Evolutionary conservation across 2,329 filamentous ascomycete genomes (phyloP).

Genomic region (Diaporthe destruens): DNA sequence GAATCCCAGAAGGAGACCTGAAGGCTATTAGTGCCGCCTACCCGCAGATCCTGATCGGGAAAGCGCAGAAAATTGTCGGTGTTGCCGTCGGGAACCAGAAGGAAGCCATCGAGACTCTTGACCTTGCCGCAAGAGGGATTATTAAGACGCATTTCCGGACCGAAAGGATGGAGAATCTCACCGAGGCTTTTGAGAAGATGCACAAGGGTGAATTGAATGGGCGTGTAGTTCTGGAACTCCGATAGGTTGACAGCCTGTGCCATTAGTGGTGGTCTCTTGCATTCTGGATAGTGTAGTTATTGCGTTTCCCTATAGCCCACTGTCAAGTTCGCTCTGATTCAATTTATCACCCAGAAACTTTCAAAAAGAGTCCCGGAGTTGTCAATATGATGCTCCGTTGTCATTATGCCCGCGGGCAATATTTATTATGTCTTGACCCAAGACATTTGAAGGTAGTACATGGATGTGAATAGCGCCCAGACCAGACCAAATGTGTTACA

Average conservation of each 20-base stretch:
- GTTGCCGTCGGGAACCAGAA: conserved; percentile 63
- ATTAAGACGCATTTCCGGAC: conserved; percentile 44
- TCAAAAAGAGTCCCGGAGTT: background rate
- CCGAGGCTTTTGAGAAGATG: conserved; percentile 44
- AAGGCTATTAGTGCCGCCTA: conserved; percentile 59
- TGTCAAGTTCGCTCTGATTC: background rate
- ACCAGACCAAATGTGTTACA: background rate
- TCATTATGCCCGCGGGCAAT: no score
- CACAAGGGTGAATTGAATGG: conserved; percentile 43
- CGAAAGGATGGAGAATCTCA: conserved; percentile 44
- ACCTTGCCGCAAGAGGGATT: conserved; percentile 43
- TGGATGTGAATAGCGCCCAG: background rate
- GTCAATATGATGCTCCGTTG: no score
- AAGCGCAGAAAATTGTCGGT: conserved; percentile 61
- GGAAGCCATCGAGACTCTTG: conserved; percentile 54
- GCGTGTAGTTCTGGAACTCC: conserved; percentile 44
- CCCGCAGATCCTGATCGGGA: conserved; percentile 56
- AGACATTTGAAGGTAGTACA: background rate
- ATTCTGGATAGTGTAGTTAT: background rate
- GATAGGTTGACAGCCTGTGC: background rate
- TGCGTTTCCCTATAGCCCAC: no score
- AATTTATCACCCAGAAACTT: background rate
- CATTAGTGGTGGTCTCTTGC: background rate
- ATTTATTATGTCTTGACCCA: background rate
- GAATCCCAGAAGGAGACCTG: conserved; percentile 60